These are phyloP conservation scores for Auxenochlorella pyrenoidosa DNA, from an alignment of 139 green algal species.

Conservation along the genomic window DNA sequence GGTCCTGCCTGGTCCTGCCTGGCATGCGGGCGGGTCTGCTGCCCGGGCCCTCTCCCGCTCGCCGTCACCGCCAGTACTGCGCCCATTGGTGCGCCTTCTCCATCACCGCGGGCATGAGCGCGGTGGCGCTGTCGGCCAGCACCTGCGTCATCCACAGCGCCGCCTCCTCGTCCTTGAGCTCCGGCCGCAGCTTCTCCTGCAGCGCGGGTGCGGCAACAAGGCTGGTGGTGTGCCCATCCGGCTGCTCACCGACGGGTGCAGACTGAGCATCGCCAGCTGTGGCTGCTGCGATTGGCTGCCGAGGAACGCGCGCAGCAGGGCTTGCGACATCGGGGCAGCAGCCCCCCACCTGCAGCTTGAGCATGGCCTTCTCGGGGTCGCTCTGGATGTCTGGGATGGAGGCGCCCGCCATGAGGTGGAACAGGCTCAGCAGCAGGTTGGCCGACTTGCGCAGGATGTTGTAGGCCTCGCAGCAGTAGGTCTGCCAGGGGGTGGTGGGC, in stretches of 20 bases:
- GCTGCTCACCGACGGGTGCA: no score
- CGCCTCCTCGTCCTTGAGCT: conserved; percentile 91
- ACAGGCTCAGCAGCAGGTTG: conserved; percentile 93
- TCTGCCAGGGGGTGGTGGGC: conserved; percentile 58
- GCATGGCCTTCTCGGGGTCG: conserved; percentile 91
- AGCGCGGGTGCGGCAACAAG: background rate
- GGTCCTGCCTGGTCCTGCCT: no score
- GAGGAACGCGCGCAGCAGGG: no score
- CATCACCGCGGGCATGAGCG: conserved; percentile 93
- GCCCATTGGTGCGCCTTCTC: conserved; percentile 93
- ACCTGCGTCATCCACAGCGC: conserved; percentile 91
- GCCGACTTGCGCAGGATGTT: conserved; percentile 97
- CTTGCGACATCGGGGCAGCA: background rate
- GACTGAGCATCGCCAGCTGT: no score
- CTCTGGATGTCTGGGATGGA: conserved; percentile 81
- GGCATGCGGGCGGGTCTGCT: background rate
- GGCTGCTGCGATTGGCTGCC: no score
- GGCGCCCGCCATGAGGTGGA: conserved; percentile 96
- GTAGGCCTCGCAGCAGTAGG: conserved; percentile 93
- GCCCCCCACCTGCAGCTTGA: conserved; percentile 86
- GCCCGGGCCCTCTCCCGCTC: background rate
- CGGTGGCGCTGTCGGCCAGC: conserved; percentile 87
- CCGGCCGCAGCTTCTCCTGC: conserved; percentile 93
- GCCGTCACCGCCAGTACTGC: conserved; percentile 84
- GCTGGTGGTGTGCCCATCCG: no score